Base-by-base conservation (phyloP, 148 eudicot species). In the Rhododendron ovatum region DNA sequence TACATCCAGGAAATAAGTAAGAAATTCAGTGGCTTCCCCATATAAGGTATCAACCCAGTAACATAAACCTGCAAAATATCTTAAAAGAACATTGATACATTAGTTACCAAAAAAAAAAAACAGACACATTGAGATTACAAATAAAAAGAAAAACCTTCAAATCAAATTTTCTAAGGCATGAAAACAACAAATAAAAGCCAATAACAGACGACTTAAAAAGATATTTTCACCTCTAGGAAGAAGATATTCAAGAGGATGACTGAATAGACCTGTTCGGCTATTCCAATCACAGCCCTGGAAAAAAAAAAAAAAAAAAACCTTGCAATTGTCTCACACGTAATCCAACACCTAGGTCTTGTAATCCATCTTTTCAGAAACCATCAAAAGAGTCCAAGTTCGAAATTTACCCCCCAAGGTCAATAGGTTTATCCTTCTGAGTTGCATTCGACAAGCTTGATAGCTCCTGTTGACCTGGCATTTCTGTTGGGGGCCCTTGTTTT, bases 1-100 rank as follows among this genome's bases (percentile, higher is more conserved):
- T 97, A 97, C 96, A 97, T 93, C 99, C 99, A 97, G 73, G 96
- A 93, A 87, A 96, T 92, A 55, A 97, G 96, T 81, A 97, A 80
- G 89, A 95, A 93, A 89, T 95, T 93, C 84, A 95, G 88, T 85
- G 92, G 86, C 90, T 91, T 92, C 87, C 98, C 99, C 84, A 92
- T 85, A 86, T 87, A 93, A 1, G 99, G 99, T 90, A 97, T 90
- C 83, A 92, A 91, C 67, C 95, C 98, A 69, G 91, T 91, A 86
- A 92, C 91, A 84, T 87, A 94, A 78, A 96, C 98, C 99, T 97
- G 94, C 89, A 91, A 8, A 82, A 43, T 84, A 77, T 35, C 45
- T 6, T 63, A 67, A 78, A 71, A 33, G 48, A 75, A 28, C 80
- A 18, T 78, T 85, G 45, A 14, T 41, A 43, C 43, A 43, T 50